Evolutionary conservation across 1,139 yeast species (phyloP), one percentile per base, ranked within the genome.

Genomic region (Candida dubliniensis): DNA sequence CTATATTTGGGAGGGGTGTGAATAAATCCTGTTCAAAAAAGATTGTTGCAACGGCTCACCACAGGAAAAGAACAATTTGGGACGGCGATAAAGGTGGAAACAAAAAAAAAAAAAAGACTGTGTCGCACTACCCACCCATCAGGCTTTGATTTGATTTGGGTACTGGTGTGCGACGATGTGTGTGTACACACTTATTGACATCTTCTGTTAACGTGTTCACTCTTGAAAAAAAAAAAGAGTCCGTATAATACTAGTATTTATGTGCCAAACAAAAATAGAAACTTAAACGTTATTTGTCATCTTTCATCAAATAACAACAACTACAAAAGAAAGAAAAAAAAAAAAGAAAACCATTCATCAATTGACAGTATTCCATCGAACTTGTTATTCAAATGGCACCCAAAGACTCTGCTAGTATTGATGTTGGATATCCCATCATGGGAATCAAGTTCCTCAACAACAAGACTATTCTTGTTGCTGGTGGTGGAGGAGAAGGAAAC

Each of bases 401-500:
- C 33, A 67, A 65, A 47, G 65, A 67, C 13, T 63, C 71, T 40
- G 72, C 70, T 6, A 59, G 67, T 6, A 62, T 77, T 46, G 82
- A 84, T 55, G 71, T 84, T 38, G 91, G 87, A 3, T 89, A 86
- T 58, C 98, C 99, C 0, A 76, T 89, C 12, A 87, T 84, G 57
- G 95, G 88, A 2, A 83, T 91, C 47, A 77, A 79, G 51, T 91
- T 88, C 60, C 71, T 84, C 43, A 74, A 80, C 54, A 76, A 82
- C 53, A 70, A 74, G 52, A 77, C 84, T 3, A 63, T 90, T 31
- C 64, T 90, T 42, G 87, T 86, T 26, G 81, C 90, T 5, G 99
- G 99, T 35, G 99, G 98, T 37, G 97, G 97, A 32, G 98, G 97
- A 33, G 96, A 88, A 63, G 96, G 96, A 12, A 84, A 79, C 57